These are phyloP conservation scores for Fraxinus pennsylvanica DNA, from an alignment of 257 asterid species.

Conservation along the genomic window DNA sequence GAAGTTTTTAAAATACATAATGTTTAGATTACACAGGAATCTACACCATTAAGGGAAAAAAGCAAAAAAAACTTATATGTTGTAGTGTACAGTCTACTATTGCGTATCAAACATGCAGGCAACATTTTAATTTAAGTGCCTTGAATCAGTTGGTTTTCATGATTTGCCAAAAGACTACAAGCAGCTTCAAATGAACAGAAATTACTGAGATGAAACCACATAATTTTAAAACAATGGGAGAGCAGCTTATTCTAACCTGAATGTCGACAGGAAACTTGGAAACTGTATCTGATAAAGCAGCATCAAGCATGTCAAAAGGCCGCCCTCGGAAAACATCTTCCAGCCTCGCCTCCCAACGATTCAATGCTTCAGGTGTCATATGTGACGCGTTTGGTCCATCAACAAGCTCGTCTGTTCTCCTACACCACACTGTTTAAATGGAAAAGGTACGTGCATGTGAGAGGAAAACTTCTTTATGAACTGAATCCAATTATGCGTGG, in stretches of 20 bases:
- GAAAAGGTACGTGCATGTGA: background rate
- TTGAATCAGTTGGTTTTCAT: too few species aligned
- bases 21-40: too few species aligned
- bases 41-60: background rate
- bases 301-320: constrained; percentile 98
- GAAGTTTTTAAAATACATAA: too few species aligned
- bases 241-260: constrained; percentile 53
- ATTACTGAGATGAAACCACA: background rate
- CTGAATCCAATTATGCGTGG: background rate
- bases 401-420: constrained; percentile 97
- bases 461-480: background rate
- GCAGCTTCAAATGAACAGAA: background rate
- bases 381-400: constrained; percentile 99
- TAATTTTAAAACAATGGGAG: background rate
- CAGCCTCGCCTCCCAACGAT: constrained; percentile 91
- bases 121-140: too few species aligned
- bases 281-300: constrained; percentile 91
- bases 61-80: background rate
- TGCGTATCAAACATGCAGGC: too few species aligned
- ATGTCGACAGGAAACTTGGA: constrained; percentile 81
- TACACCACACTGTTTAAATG: constrained; percentile 80
- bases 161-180: too few species aligned
- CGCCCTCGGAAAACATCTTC: constrained; percentile 84
- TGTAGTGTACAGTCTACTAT: too few species aligned
- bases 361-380: constrained; percentile 84